Conservation (phyloP, 257 asterid species). For the Haberlea rhodopensis region DNA sequence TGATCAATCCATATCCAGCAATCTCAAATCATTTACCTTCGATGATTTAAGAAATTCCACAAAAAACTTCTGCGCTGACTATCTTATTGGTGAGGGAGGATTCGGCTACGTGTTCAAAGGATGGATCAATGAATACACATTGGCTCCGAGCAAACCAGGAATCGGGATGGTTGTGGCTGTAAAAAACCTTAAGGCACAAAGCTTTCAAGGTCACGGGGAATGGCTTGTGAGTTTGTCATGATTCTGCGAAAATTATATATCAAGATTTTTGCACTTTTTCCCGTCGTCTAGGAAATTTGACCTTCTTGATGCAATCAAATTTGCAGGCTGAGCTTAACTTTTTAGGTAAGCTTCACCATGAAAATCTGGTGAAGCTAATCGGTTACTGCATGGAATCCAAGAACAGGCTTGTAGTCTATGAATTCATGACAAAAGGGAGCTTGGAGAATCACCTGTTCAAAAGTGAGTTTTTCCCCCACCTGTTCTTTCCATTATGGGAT, state of each 20-base stretch:
- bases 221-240: slow-evolving; percentile 38
- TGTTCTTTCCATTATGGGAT: not conserved
- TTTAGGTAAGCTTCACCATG: slow-evolving; percentile 41
- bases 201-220: slow-evolving; percentile 53
- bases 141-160: slow-evolving; percentile 45
- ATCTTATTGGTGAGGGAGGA: slow-evolving; percentile 52
- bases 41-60: slow-evolving; percentile 44
- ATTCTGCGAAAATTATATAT: not conserved
- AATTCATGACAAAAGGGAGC: slow-evolving; percentile 52
- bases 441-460: slow-evolving; percentile 49
- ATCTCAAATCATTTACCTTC: slow-evolving; percentile 39
- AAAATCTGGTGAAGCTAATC: slow-evolving; percentile 45
- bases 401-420: slow-evolving; percentile 43
- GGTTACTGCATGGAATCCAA: slow-evolving; percentile 44
- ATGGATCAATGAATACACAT: slow-evolving; percentile 42
- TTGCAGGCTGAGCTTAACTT: slow-evolving; percentile 42
- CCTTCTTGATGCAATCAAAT: slow-evolving; percentile 1
- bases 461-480: slow-evolving; percentile 30
- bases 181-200: slow-evolving; percentile 39
- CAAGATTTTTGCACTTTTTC: not conserved
- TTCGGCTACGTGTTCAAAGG: slow-evolving; percentile 51
- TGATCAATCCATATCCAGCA: slow-evolving; percentile 23
- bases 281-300: not conserved
- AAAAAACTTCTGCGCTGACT: slow-evolving; percentile 38
- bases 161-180: slow-evolving; percentile 45